Evolutionary conservation across 1,139 yeast genomes (phyloP).

Genomic region (Scheffersomyces insectosa): DNA sequence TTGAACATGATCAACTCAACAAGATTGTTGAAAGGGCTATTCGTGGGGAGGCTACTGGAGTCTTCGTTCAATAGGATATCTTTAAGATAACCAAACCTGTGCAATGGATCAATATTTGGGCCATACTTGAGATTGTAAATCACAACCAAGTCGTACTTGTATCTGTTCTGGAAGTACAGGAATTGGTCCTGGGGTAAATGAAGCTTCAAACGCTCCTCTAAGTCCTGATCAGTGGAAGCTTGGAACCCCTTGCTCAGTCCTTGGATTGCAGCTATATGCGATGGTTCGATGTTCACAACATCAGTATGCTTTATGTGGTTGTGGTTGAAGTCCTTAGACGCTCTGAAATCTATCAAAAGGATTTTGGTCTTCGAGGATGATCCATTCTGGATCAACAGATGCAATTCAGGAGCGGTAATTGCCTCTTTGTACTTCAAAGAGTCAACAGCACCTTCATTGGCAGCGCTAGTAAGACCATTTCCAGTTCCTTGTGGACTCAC

Average conservation of each 20-base stretch:
- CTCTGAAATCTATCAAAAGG: slow-evolving; percentile 66
- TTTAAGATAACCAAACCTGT: slow-evolving; percentile 29
- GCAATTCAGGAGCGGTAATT: slow-evolving; percentile 27
- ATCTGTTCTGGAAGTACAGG: slow-evolving; percentile 49
- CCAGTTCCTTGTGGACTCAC: neutral
- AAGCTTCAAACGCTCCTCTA: slow-evolving; percentile 57
- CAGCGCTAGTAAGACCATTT: neutral
- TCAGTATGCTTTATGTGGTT: slow-evolving; percentile 60
- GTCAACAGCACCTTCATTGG: neutral
- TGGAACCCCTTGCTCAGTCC: slow-evolving; percentile 31
- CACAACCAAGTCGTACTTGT: slow-evolving; percentile 59
- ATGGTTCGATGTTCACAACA: slow-evolving; percentile 73
- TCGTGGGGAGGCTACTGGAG: slow-evolving; percentile 22
- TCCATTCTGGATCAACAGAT: slow-evolving; percentile 11
- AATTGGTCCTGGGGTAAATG: slow-evolving; percentile 57
- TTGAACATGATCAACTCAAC: slow-evolving; percentile 53
- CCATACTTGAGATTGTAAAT: slow-evolving; percentile 54
- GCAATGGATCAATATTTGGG: slow-evolving; percentile 15
- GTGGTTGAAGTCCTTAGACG: slow-evolving; percentile 54
- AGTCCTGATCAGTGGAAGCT: slow-evolving; percentile 53
- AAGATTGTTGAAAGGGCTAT: slow-evolving; percentile 45
- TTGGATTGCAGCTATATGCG: slow-evolving; percentile 30
- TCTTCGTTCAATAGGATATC: slow-evolving; percentile 20
- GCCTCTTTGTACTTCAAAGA: slow-evolving; percentile 22
- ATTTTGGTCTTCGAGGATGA: slow-evolving; percentile 18